A percentile compares a stretch with the other conserved stretches of the same genome.
phyloP scores from a whole-genome alignment of 2,329 filamentous ascomycete genomes.

The Periconia sp. region DNA sequence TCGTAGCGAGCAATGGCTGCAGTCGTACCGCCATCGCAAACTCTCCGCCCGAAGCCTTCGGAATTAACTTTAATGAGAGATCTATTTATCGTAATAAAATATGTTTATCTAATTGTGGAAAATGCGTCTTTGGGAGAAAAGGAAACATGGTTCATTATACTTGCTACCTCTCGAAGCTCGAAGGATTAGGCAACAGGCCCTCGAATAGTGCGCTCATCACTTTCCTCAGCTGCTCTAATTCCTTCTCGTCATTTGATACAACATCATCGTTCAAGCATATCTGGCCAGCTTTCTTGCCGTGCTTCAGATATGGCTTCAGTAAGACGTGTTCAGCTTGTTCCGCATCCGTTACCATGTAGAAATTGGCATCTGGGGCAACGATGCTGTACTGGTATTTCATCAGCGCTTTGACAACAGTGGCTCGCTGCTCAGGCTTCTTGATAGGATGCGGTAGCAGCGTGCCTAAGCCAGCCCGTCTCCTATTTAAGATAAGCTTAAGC shows the following conservation, averaged over 20 bases:
- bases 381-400: slow-evolving; percentile 52
- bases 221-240: slow-evolving; percentile 42
- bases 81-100: neutral
- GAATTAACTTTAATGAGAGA: neutral
- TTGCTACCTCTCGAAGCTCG: slow-evolving; percentile 23
- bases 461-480: slow-evolving; percentile 42
- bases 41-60: too few relatives aligned
- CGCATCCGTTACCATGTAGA: slow-evolving; percentile 53
- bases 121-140: neutral
- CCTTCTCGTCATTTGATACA: slow-evolving; percentile 41
- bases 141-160: slow-evolving; percentile 3
- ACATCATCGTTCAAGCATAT: slow-evolving; percentile 55
- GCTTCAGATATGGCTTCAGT: slow-evolving; percentile 44
- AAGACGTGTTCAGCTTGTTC: slow-evolving; percentile 49
- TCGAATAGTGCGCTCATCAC: slow-evolving; percentile 47
- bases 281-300: slow-evolving; percentile 45
- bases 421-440: slow-evolving; percentile 40
- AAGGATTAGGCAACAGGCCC: slow-evolving; percentile 31
- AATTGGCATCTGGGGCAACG: slow-evolving; percentile 49
- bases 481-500: slow-evolving; percentile 49
- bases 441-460: slow-evolving; percentile 44
- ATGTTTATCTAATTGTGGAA: slow-evolving; percentile 1
- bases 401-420: slow-evolving; percentile 46
- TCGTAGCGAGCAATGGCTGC: too few relatives aligned
- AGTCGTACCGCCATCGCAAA: too few relatives aligned